Evolutionary conservation across 108 stramenopile species (phyloP).

Genomic region (Nitzschia sp.): DNA sequence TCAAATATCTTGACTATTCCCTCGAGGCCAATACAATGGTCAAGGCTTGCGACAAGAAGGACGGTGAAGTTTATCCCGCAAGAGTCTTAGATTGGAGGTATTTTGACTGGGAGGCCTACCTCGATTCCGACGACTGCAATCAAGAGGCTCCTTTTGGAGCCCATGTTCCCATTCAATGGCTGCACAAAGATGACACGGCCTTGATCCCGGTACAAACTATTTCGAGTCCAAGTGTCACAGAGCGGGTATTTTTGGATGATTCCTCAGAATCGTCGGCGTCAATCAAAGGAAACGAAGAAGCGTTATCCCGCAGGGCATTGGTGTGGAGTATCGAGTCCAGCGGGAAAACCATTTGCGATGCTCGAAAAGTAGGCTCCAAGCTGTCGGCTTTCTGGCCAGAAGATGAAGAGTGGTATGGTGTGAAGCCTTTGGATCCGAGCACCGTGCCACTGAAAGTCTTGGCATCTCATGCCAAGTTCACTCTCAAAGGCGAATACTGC

Average conservation of each 20-base stretch:
- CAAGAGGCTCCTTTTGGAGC: constrained; percentile 19
- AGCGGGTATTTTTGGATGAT: not conserved
- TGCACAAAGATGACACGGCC: not conserved
- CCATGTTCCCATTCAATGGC: constrained; percentile 25
- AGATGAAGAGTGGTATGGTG: constrained; percentile 16
- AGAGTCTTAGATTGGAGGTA: constrained; percentile 22
- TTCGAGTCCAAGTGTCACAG: not conserved
- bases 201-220: constrained; percentile 18
- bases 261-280: not conserved
- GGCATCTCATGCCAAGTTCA: constrained; percentile 20
- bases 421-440: constrained; percentile 12
- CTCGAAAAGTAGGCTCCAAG: constrained; percentile 1
- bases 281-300: not conserved
- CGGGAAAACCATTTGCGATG: constrained; percentile 26
- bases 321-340: constrained; percentile 15
- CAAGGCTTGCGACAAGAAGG: not conserved
- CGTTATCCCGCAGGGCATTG: constrained; percentile 1
- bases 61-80: not conserved
- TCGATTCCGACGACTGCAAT: constrained; percentile 1
- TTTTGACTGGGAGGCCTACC: constrained; percentile 24
- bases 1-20: constrained; percentile 27
- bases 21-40: not conserved
- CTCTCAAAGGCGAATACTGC: constrained; percentile 21
- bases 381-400: constrained; percentile 25
- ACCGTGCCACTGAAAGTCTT: constrained; percentile 8